These are phyloP conservation scores for Penicillium palitans DNA, from an alignment of 2,329 filamentous ascomycete species.

Conservation along the genomic window DNA sequence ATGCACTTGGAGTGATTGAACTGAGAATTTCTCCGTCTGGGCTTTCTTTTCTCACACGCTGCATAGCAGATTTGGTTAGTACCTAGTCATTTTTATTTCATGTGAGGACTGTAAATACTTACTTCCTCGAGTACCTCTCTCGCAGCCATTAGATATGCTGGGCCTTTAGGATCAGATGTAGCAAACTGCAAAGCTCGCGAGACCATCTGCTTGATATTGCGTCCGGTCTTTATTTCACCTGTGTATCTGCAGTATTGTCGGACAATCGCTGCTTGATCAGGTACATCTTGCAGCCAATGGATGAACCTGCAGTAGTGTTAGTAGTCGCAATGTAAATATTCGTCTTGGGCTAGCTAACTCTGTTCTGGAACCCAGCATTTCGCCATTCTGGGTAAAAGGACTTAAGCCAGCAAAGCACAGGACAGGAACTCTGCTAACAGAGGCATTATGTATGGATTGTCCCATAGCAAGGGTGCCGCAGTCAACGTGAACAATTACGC, in stretches of 20 bases:
- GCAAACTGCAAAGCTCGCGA: conserved; percentile 80
- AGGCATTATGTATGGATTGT: conserved; percentile 76
- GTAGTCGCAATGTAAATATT: not conserved
- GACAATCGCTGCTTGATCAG: conserved; percentile 74
- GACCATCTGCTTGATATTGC: conserved; percentile 83
- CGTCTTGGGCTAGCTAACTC: conserved; percentile 54
- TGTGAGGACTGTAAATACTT: conserved; percentile 41
- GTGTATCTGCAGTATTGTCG: conserved; percentile 80
- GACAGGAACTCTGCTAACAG: conserved; percentile 68
- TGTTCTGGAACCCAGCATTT: conserved; percentile 69
- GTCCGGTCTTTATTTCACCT: conserved; percentile 76
- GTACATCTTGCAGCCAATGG: conserved; percentile 80
- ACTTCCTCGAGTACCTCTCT: conserved; percentile 82
- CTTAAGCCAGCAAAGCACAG: conserved; percentile 74
- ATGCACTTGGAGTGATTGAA: conserved; percentile 13
- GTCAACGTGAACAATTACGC: conserved; percentile 74
- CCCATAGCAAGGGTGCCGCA: conserved; percentile 75
- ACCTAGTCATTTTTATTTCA: not conserved
- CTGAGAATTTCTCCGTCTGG: conserved; percentile 15
- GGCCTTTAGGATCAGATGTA: conserved; percentile 70
- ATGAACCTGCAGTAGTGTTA: conserved; percentile 45
- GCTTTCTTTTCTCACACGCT: conserved; percentile 20
- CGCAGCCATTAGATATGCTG: conserved; percentile 74
- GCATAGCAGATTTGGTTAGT: not conserved
- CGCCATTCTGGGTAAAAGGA: conserved; percentile 72